Evolutionary conservation across 257 asterid species (phyloP).

Genomic region (Solanum gandarillasii): DNA sequence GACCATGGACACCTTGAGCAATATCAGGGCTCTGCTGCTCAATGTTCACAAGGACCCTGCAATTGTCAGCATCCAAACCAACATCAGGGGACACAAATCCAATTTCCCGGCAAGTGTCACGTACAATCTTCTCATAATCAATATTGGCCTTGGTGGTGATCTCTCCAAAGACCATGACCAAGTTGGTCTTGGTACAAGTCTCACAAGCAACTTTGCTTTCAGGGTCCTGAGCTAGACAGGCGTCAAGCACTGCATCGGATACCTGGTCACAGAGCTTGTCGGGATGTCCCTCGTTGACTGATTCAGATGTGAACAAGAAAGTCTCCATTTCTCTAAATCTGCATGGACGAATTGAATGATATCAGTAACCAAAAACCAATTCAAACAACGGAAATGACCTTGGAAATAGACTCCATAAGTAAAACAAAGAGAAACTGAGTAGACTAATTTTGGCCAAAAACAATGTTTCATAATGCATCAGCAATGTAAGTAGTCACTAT

Average conservation of each 20-base stretch:
- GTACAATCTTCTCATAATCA: neutral
- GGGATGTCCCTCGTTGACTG: neutral
- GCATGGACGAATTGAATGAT: neutral
- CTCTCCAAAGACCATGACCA: conserved; percentile 2
- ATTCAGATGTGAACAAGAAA: conserved; percentile 1
- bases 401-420: neutral
- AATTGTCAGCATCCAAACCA: conserved; percentile 2
- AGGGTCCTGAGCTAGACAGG: conserved; percentile 1
- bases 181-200: conserved; percentile 2
- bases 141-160: neutral
- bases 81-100: conserved; percentile 2
- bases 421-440: neutral
- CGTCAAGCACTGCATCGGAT: neutral
- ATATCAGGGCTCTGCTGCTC: conserved; percentile 3
- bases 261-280: conserved; percentile 5
- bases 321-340: neutral
- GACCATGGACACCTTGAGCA: conserved; percentile 5
- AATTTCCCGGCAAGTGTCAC: conserved; percentile 1
- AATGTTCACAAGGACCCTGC: conserved; percentile 1
- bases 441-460: neutral
- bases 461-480: neutral
- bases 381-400: neutral
- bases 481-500: neutral
- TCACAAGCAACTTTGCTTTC: conserved; percentile 2
- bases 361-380: neutral